Percentiles rank a stretch among this genome's conserved stretches.
Evolutionary conservation across 371 early-diverging fungal species (phyloP).

Genomic region (Amoeboaphelidium occidentale): DNA sequence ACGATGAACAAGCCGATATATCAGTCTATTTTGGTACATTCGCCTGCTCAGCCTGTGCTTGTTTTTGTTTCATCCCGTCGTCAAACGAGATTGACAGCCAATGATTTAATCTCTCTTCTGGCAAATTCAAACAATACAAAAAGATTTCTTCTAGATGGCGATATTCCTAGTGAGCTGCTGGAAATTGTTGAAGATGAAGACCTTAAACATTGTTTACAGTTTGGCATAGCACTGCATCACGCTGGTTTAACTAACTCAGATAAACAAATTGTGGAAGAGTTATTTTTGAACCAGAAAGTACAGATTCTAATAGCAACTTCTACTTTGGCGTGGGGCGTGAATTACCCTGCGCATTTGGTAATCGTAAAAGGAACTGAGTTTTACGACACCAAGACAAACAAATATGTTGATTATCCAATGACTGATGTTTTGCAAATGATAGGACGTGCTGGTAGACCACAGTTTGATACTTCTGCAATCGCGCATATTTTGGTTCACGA

Average conservation of each 20-base stretch:
- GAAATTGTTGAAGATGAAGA: constrained; percentile 53
- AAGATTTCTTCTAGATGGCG: constrained; percentile 64
- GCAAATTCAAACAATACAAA: constrained; percentile 73
- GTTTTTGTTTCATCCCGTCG: constrained; percentile 92
- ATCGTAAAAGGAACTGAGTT: constrained; percentile 95
- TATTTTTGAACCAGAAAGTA: constrained; percentile 75
- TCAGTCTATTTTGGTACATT: constrained; percentile 71
- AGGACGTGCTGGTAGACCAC: constrained; percentile 97
- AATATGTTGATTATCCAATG: constrained; percentile 62
- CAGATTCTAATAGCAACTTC: constrained; percentile 87
- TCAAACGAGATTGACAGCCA: constrained; percentile 80
- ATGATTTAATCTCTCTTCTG: constrained; percentile 71
- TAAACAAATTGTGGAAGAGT: constrained; percentile 68
- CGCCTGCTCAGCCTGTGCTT: constrained; percentile 71
- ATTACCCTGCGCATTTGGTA: constrained; percentile 93
- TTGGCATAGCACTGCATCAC: constrained; percentile 96
- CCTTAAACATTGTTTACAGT: constrained; percentile 49
- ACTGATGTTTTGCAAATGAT: constrained; percentile 96
- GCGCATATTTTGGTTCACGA: constrained; percentile 70
- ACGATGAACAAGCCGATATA: constrained; percentile 93
- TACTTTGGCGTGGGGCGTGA: constrained; percentile 96
- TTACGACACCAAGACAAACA: background rate
- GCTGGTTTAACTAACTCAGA: constrained; percentile 82
- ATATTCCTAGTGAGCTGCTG: constrained; percentile 55
- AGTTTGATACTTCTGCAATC: constrained; percentile 74